Evolutionary conservation across 139 green algal species (phyloP).

Genomic region (Tetradesmus obliquus): DNA sequence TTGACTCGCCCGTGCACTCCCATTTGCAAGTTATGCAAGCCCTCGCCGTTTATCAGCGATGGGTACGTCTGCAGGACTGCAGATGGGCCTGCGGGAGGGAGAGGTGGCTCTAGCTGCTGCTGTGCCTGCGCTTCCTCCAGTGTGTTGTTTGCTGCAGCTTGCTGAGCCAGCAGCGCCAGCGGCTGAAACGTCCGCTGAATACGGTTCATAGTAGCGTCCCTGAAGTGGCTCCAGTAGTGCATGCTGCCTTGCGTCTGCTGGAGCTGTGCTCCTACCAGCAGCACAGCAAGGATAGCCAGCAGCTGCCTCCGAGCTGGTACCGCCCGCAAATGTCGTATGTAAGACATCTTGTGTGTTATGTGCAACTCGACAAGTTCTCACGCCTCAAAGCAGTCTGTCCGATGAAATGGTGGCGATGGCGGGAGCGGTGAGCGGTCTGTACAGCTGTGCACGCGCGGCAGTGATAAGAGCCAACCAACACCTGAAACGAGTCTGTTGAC

Average conservation of each 20-base stretch:
- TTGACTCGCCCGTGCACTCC: background rate
- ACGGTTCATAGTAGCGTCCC: background rate
- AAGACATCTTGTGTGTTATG: background rate
- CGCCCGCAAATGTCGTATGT: background rate
- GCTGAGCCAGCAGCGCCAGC: background rate
- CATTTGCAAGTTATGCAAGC: background rate
- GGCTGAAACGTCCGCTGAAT: background rate
- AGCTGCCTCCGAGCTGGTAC: background rate
- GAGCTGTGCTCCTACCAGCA: background rate
- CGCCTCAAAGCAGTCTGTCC: background rate
- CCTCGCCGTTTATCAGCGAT: background rate
- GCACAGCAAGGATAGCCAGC: background rate
- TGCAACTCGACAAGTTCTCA: background rate
- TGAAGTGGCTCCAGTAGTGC: background rate
- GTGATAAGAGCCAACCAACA: background rate
- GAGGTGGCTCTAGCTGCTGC: background rate
- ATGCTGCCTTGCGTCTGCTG: background rate
- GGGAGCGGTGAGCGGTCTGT: background rate
- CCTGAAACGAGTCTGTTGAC: background rate
- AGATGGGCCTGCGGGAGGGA: background rate
- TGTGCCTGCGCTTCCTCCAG: background rate
- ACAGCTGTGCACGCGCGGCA: background rate
- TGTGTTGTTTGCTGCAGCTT: background rate
- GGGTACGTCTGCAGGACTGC: conserved; percentile 24
- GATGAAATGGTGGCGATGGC: background rate